A percentile compares a stretch with the other conserved stretches of the same genome.
phyloP scores from a whole-genome alignment of 164 flowering plant genomes.

The Nymphaea colorata region DNA sequence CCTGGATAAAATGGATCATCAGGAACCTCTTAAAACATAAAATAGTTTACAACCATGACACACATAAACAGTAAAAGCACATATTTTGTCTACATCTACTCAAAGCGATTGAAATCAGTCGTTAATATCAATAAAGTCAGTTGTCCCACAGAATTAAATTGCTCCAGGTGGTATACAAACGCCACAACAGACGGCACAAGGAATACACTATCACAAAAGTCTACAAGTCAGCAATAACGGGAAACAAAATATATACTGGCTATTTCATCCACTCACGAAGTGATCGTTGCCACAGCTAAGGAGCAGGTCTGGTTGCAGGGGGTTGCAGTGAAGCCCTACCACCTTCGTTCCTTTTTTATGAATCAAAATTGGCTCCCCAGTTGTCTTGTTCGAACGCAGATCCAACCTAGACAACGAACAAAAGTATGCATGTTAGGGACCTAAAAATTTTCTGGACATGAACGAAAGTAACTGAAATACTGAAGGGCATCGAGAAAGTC shows the following conservation, averaged over 20 bases:
- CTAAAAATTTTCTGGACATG: too few species aligned
- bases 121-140: too few species aligned
- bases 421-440: background rate
- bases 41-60: background rate
- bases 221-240: too few species aligned
- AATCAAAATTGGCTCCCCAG: constrained; percentile 51
- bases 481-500: too few species aligned
- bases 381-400: constrained; percentile 39
- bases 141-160: too few species aligned
- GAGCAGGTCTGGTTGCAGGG: constrained; percentile 78
- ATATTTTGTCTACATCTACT: too few species aligned
- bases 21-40: too few species aligned
- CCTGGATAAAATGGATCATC: constrained; percentile 24
- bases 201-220: too few species aligned
- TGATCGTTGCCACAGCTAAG: constrained; percentile 96
- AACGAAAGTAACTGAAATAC: too few species aligned
- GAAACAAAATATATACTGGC: background rate
- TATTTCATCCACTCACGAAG: constrained; percentile 47
- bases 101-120: too few species aligned
- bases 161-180: too few species aligned
- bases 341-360: constrained; percentile 90
- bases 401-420: constrained; percentile 41
- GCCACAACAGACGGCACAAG: too few species aligned
- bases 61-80: background rate
- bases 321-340: constrained; percentile 88